A percentile compares a stretch with the other conserved stretches of the same genome.
These are phyloP conservation scores for Aspergillus pseudoterreus DNA, from an alignment of 2,329 filamentous ascomycete species.

Conservation along the genomic window DNA sequence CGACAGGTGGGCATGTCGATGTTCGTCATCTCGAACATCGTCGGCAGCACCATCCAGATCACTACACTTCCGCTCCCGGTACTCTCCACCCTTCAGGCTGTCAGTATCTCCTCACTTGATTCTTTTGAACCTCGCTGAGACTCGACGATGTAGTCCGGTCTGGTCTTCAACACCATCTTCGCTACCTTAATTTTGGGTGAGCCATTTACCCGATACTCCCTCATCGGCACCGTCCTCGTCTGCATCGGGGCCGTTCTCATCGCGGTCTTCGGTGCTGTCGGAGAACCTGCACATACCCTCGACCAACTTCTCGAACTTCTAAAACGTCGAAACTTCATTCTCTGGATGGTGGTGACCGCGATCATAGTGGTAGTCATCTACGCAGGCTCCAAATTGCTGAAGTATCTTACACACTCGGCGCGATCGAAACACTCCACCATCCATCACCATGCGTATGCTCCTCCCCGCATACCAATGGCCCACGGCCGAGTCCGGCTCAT, in stretches of 20 bases:
- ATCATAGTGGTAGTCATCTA: slow-evolving; percentile 69
- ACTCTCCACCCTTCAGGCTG: slow-evolving; percentile 86
- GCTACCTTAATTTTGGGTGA: slow-evolving; percentile 89
- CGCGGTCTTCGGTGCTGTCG: slow-evolving; percentile 88
- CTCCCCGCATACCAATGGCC: slow-evolving; percentile 30
- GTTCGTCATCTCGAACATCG: slow-evolving; percentile 90
- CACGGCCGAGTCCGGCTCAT: slow-evolving; percentile 68
- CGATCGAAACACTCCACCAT: slow-evolving; percentile 29
- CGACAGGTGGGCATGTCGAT: slow-evolving; percentile 79
- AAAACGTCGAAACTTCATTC: slow-evolving; percentile 68
- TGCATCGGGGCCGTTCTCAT: slow-evolving; percentile 86
- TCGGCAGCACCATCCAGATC: slow-evolving; percentile 96
- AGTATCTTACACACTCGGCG: slow-evolving; percentile 31
- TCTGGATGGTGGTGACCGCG: slow-evolving; percentile 83
- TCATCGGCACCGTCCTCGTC: slow-evolving; percentile 83
- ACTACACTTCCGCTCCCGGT: slow-evolving; percentile 92
- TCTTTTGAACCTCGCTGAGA: slow-evolving; percentile 9
- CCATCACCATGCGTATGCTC: slow-evolving; percentile 48
- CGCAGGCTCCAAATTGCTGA: slow-evolving; percentile 50
- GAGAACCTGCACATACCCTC: slow-evolving; percentile 85
- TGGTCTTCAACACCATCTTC: slow-evolving; percentile 98
- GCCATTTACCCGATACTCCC: slow-evolving; percentile 90
- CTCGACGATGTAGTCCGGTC: slow-evolving; percentile 60
- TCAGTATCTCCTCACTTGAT: slow-evolving; percentile 29
- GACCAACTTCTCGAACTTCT: slow-evolving; percentile 76